Conservation (phyloP, 208 protist species). For the Wallacemonas sp. region DNA sequence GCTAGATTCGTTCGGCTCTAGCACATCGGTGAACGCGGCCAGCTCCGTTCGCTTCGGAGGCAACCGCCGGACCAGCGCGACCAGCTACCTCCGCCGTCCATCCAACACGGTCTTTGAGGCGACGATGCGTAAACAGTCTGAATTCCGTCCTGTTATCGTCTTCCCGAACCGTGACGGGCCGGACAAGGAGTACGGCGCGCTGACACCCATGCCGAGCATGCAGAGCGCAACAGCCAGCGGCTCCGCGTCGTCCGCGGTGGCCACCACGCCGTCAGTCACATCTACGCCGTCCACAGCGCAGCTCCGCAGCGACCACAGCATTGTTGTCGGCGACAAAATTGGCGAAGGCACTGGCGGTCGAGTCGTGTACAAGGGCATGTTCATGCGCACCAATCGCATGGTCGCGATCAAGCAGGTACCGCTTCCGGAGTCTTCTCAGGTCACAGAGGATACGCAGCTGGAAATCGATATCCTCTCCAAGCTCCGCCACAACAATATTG, state of each 20-base stretch:
- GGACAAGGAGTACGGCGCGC: no score
- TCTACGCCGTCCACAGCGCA: background rate
- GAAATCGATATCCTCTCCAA: constrained; percentile 55
- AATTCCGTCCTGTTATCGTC: constrained; percentile 5
- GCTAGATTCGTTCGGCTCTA: background rate
- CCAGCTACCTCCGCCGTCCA: constrained; percentile 1
- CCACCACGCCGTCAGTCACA: background rate
- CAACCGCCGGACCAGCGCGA: background rate
- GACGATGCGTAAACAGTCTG: background rate
- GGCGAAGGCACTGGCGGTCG: constrained; percentile 17
- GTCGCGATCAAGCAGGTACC: constrained; percentile 62
- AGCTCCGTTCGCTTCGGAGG: constrained; percentile 7
- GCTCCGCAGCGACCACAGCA: background rate
- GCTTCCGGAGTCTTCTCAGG: constrained; percentile 16
- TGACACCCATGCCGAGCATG: no score
- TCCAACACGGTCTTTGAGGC: constrained; percentile 7
- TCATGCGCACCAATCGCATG: constrained; percentile 23
- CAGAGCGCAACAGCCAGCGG: no score
- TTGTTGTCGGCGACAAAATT: constrained; percentile 14
- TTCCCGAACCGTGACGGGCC: background rate
- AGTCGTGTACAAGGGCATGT: constrained; percentile 20
- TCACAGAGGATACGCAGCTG: constrained; percentile 32
- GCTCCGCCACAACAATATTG: constrained; percentile 66
- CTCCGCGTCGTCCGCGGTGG: background rate
- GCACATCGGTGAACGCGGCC: constrained; percentile 3